Base-by-base conservation (phyloP, 352 stramenopile genomes). In the Pythium dissotocum region DNA sequence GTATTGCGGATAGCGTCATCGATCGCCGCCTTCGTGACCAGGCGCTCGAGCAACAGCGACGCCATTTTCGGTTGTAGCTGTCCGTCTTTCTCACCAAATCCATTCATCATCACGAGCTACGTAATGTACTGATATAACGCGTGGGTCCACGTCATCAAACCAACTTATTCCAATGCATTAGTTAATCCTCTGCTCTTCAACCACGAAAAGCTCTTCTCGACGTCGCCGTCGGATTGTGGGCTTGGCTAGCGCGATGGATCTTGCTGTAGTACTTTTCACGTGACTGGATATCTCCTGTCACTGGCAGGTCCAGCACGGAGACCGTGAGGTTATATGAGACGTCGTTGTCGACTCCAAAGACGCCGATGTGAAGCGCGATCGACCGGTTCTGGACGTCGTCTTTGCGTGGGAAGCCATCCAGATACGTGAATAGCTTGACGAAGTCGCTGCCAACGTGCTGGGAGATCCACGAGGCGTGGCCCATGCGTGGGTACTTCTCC, bases 1-100 rank as follows among this genome's bases (percentile, higher is more conserved):
- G 88, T 95, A 61, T 65, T 33, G 64, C 83, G 80, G 67, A 96
- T 95, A 32, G 84, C 85, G 53, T 86, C 78, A 70, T 96, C 88
- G 38, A 96, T 76, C 30, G 74, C 80, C 6, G 68, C 61, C 69
- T 96, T 96, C 16, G 59, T 83, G 57, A 42, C 40, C 40, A 96
- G 72, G 14, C 77, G 69, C 69, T 89, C 73, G n/a, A 96, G 75
- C 69, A 95, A 65, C 16, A 94, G 71, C 69, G 85, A 87, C 69
- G 87, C 82, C 78, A 91, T 90, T 58, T 33, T 7, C 9, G 26
- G n/a, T 18, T 12, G 1, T 42, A 10, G 9, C 46, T 24, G 7
- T n/a, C 24, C 46, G 46, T 53, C 46, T 53, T 53, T 53, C 46
- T 16, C n/a, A 32, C n/a, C 42, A 49, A 26, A 8, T 49, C 42